Evolutionary conservation across 805 yeast species (phyloP).

Genomic region (Dipodascopsis uninucleata): DNA sequence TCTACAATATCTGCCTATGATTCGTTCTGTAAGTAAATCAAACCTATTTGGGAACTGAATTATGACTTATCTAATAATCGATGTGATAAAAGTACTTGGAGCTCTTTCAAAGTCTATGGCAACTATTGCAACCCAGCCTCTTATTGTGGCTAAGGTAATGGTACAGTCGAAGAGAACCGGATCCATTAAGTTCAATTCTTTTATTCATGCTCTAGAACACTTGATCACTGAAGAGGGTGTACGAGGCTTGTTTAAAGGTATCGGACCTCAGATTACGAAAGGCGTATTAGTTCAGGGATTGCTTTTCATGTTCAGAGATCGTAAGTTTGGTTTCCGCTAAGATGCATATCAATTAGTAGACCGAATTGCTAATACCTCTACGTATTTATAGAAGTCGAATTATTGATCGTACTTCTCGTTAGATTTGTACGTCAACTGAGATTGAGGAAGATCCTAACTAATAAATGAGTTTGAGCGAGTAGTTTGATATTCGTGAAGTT

Average conservation of each 20-base stretch:
- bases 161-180: slow-evolving; percentile 51
- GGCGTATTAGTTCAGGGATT: slow-evolving; percentile 83
- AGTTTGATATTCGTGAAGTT: neutral
- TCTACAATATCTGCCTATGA: slow-evolving; percentile 16
- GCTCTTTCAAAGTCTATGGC: slow-evolving; percentile 79
- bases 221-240: slow-evolving; percentile 63
- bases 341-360: slow-evolving; percentile 36
- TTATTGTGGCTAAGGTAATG: slow-evolving; percentile 79
- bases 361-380: slow-evolving; percentile 29
- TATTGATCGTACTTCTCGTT: slow-evolving; percentile 27
- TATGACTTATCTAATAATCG: slow-evolving; percentile 34
- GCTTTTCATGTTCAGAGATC: slow-evolving; percentile 76
- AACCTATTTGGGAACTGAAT: neutral
- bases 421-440: slow-evolving; percentile 25
- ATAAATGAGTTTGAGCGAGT: neutral
- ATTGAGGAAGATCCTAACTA: too few species aligned
- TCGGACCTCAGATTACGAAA: slow-evolving; percentile 74
- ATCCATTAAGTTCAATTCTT: slow-evolving; percentile 45
- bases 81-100: slow-evolving; percentile 71
- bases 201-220: slow-evolving; percentile 58
- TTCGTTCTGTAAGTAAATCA: slow-evolving; percentile 19
- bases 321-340: slow-evolving; percentile 10
- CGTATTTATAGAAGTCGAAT: slow-evolving; percentile 29
- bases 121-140: slow-evolving; percentile 75
- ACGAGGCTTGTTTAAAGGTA: slow-evolving; percentile 69